These are phyloP conservation scores for Tulasnella sp. DNA, from an alignment of 768 basidiomycete genomes.

Conservation along the genomic window DNA sequence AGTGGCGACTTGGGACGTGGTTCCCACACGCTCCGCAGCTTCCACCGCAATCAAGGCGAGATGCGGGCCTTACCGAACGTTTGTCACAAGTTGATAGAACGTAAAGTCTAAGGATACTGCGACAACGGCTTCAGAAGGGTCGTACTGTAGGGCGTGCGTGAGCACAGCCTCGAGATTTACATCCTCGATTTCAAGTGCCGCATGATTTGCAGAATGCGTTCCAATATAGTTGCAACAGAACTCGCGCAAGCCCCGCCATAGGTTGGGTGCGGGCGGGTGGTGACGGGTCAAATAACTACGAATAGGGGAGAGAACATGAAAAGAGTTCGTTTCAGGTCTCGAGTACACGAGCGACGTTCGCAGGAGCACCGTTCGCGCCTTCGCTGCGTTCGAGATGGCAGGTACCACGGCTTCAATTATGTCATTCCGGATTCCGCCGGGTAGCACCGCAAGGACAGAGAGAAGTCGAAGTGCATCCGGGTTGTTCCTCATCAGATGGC, in stretches of 20 bases:
- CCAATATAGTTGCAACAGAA: no score
- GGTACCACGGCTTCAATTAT: background rate
- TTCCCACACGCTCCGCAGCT: no score
- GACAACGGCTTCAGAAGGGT: no score
- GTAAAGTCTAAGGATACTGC: no score
- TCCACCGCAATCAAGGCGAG: no score
- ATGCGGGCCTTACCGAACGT: no score
- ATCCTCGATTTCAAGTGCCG: background rate
- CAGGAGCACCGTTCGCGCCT: no score
- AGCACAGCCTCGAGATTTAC: background rate
- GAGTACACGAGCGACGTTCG: no score
- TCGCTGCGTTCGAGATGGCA: background rate
- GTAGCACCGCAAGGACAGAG: constrained; percentile 24
- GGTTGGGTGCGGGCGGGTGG: background rate
- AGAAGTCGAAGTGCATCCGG: constrained; percentile 23
- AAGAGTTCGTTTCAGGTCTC: no score
- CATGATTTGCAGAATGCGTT: background rate
- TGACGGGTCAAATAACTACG: background rate
- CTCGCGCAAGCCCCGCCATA: background rate
- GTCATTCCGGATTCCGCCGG: constrained; percentile 20
- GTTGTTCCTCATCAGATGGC: constrained; percentile 18
- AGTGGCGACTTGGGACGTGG: no score
- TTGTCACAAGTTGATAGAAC: no score
- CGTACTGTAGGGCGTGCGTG: no score
- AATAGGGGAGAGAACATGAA: background rate